Conservation (phyloP, 306 rosid genomes). For the Sphenostylis stenocarpa region DNA sequence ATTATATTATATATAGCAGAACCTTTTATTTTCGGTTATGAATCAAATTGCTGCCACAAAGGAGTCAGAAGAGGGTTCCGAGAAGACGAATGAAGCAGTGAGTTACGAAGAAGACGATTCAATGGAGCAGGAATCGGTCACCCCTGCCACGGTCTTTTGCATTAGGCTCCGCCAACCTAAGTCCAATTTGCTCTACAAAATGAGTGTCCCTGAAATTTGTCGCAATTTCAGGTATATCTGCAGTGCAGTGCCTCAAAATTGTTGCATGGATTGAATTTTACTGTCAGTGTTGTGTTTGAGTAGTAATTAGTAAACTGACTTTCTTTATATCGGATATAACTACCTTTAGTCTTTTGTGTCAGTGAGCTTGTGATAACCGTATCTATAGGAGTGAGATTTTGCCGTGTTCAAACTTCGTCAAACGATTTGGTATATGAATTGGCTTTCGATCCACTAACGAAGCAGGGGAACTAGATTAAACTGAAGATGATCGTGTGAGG, state of each 20-base stretch:
- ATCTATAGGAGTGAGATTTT: neutral
- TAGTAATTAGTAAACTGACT: neutral
- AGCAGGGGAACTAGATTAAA: neutral
- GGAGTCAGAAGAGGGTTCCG: constrained; percentile 37
- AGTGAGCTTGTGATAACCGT: neutral
- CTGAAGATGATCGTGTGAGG: neutral
- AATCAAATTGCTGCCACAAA: constrained; percentile 53
- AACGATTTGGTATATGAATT: neutral
- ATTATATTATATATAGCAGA: constrained; percentile 38
- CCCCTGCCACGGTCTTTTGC: constrained; percentile 76
- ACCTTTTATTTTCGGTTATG: constrained; percentile 42
- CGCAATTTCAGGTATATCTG: constrained; percentile 78
- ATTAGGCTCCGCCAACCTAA: constrained; percentile 70
- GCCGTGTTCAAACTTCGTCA: neutral
- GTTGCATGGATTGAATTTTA: neutral
- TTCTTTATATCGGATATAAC: neutral
- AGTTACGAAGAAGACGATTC: constrained; percentile 50
- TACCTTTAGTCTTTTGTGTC: neutral
- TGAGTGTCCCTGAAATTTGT: constrained; percentile 90
- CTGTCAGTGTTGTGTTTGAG: neutral
- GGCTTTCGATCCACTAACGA: neutral
- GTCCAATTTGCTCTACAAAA: constrained; percentile 77
- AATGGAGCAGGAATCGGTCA: constrained; percentile 67
- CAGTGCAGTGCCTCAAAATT: neutral
- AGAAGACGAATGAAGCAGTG: constrained; percentile 41